These are phyloP conservation scores for Diaporthe ilicicola DNA, from an alignment of 2,329 filamentous ascomycete species.

Conservation along the genomic window DNA sequence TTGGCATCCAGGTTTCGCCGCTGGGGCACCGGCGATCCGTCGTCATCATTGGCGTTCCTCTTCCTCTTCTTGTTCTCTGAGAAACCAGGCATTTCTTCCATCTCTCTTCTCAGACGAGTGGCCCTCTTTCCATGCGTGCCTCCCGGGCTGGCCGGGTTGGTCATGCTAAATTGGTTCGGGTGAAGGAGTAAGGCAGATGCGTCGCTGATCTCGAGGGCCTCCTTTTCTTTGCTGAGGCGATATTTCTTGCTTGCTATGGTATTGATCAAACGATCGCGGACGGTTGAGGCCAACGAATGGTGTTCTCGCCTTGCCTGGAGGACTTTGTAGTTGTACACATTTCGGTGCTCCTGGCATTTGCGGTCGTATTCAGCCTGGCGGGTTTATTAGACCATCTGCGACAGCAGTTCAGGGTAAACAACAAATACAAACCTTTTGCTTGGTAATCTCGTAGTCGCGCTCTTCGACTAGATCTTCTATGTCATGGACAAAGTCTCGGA, in stretches of 20 bases:
- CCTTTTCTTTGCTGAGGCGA: conserved; percentile 71
- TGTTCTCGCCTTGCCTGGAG: conserved; percentile 71
- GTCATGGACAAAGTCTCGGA: conserved; percentile 84
- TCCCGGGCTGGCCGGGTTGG: conserved; percentile 70
- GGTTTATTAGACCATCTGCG: not conserved
- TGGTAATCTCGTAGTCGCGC: conserved; percentile 82
- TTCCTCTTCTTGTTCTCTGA: conserved; percentile 70
- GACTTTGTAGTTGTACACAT: conserved; percentile 67
- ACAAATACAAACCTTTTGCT: conserved; percentile 80
- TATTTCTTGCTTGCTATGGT: conserved; percentile 71
- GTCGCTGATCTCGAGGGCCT: conserved; percentile 73
- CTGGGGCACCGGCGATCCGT: conserved; percentile 68
- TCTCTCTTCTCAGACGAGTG: conserved; percentile 67
- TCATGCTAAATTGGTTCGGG: conserved; percentile 73
- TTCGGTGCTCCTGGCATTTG: conserved; percentile 66
- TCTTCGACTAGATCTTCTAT: conserved; percentile 90
- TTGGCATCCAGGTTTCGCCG: conserved; percentile 64
- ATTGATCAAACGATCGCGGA: conserved; percentile 74
- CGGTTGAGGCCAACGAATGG: conserved; percentile 64
- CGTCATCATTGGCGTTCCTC: conserved; percentile 66
- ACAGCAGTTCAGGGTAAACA: not conserved
- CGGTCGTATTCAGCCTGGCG: conserved; percentile 69
- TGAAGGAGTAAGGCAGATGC: conserved; percentile 72
- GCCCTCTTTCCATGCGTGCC: conserved; percentile 70
- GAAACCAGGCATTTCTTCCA: conserved; percentile 65